Base-by-base conservation (phyloP, 2,329 filamentous ascomycete genomes). In the Aspergillus viridinutans region DNA sequence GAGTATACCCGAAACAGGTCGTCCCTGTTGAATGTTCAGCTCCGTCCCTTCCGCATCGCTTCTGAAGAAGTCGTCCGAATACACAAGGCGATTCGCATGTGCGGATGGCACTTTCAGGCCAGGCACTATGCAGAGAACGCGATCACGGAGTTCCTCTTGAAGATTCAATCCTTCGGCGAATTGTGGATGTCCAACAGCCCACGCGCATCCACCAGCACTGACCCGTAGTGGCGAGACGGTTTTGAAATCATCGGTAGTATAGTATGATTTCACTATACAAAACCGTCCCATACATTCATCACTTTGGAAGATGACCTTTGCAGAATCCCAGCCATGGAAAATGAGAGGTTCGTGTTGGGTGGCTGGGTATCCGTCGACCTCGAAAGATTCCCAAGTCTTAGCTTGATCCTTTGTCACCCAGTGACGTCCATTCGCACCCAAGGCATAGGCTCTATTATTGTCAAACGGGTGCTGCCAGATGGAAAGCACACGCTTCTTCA, bases 231-330 rank as follows among this genome's bases (percentile, higher is more conserved):
- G 74, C 63, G 89, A 82, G 52, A 85, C 75, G 4, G 82, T 83
- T 62, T 88, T 81, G 78, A 99, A 99, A 62, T 90, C 90, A 73
- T 97, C 88, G 14, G 82, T 86, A 2, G 94, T 97, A 72, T 96
- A 97, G 64, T 80, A 83, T 23, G 81, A 77, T 64, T 78, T 75
- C 68, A 88, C 84, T 59, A 83, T 78, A 72, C 88, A 91, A 66
- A 84, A 83, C 26, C 84, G 79, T 48, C 83, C 80, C 20, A 81
- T 75, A 70, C 89, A 92, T 60, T 86, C 80, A 79, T 88, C 85
- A 69, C 86, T 85, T 71, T 92, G 88, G 77, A 94, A 91, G 60
- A 99, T 84, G 61, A 97, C 89, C 76, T 90, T 90, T 68, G 93
- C 85, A 23, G 88, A 85, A 72, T 99, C 90, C 62, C 77, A 80